These are phyloP conservation scores for Hura crepitans DNA, from an alignment of 441 rosid genomes.

Conservation along the genomic window DNA sequence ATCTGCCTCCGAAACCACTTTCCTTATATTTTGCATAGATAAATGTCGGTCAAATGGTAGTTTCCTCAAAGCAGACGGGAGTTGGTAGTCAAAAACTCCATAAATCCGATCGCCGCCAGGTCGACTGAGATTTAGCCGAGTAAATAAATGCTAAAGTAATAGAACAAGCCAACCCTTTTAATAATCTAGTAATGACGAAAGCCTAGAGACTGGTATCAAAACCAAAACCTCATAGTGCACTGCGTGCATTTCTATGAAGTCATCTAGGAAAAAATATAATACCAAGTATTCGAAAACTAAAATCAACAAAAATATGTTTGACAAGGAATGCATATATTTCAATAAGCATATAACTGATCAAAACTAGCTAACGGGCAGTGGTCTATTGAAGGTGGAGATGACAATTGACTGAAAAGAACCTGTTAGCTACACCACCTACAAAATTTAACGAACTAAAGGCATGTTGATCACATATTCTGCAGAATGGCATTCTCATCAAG, in stretches of 20 bases:
- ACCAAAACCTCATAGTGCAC: neutral
- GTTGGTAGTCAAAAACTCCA: slow-evolving; percentile 60
- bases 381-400: neutral
- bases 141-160: slow-evolving; percentile 1
- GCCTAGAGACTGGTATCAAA: neutral
- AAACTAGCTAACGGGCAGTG: neutral
- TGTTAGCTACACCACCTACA: too few species aligned
- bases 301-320: neutral
- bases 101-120: slow-evolving; percentile 69
- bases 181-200: neutral
- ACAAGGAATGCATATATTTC: slow-evolving; percentile 7
- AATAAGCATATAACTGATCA: neutral
- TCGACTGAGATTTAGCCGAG: slow-evolving; percentile 40
- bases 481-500: too few species aligned
- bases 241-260: neutral
- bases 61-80: slow-evolving; percentile 59
- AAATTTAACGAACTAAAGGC: too few species aligned
- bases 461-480: too few species aligned
- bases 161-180: neutral
- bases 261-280: neutral
- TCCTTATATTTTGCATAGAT: slow-evolving; percentile 52
- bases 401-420: neutral
- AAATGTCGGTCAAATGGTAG: slow-evolving; percentile 57
- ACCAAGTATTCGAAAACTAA: neutral
- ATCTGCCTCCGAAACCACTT: slow-evolving; percentile 59